Evolutionary conservation across 164 flowering plant genomes (phyloP).

Genomic region (Vitis labrusca): DNA sequence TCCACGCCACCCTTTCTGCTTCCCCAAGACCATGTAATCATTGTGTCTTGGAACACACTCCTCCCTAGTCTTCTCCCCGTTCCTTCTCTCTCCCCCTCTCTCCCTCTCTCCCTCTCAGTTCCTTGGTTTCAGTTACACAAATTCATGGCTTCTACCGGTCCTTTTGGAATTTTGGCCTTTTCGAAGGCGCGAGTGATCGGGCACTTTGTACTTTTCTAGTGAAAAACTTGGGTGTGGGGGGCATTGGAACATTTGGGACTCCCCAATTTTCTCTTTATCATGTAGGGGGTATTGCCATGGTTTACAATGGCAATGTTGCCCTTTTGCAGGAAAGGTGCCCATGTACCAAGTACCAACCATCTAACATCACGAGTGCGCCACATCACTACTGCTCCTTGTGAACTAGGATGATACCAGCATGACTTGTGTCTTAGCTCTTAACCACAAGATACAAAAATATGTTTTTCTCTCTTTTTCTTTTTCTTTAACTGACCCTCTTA

Average conservation of each 20-base stretch:
- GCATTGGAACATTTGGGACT: no score
- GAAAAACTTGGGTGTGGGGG: no score
- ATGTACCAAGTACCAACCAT: not conserved
- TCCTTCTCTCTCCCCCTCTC: conserved; percentile 8
- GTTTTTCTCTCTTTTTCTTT: no score
- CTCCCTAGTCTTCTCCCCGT: conserved; percentile 15
- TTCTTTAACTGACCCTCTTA: not conserved
- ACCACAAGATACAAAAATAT: not conserved
- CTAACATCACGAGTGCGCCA: not conserved
- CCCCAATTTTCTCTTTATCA: no score
- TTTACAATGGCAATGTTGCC: no score
- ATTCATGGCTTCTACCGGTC: conserved; percentile 12
- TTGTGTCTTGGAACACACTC: conserved; percentile 98
- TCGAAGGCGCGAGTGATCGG: no score
- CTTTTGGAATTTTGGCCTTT: conserved; percentile 12
- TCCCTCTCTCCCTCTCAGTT: conserved; percentile 14
- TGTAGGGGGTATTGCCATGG: no score
- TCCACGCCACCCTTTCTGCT: conserved; percentile 77
- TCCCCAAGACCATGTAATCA: conserved; percentile 84
- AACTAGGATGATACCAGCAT: conserved; percentile 1
- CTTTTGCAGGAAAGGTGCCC: not conserved
- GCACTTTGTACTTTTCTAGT: no score
- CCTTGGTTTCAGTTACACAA: conserved; percentile 36
- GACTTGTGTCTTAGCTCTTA: not conserved
- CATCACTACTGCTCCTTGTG: not conserved